Evolutionary conservation across 129 eudicot genomes (phyloP), one percentile per base, ranked within the genome.

Genomic region (Daucus carota): DNA sequence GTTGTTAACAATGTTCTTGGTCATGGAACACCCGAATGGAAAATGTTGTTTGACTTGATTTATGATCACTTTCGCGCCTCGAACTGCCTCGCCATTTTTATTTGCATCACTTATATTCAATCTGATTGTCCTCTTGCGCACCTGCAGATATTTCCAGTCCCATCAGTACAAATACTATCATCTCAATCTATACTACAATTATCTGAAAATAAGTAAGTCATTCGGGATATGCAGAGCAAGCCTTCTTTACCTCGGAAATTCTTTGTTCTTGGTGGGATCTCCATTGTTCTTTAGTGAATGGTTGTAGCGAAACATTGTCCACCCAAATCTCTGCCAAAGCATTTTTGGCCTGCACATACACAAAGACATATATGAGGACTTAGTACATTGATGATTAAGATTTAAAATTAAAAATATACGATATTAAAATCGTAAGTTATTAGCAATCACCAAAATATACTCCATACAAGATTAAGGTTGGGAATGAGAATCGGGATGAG

Each of bases 251-350:
- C 44, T 31, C 22, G 28, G 43, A 17, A 72, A 72, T 72, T 11
- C 54, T 43, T 32, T 48, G n/a, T 36, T 26, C 15, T 48, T 73
- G 76, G 65, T 48, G 63, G 28, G 43, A 73, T 48, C 76, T 73
- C 76, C 76, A 73, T 73, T 73, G 65, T 33, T 73, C 36, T 46
- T 32, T 29, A 17, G 76, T 46, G 44, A 73, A 73, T 13, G 76
- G 65, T 47, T 48, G 65, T 8, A 73, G n/a, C 0, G 76, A 73
- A 48, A 48, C 20, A 24, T 10, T 73, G 63, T 31, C 76, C 22
- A 73, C 44, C 76, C 76, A 72, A 13, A 72, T 24, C 45, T 72
- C 41, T 28, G 24, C 33, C 14, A 6, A 20, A 8, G 62, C 4
- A 42, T 29, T 28, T 29, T 45, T 29, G 13, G 14, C 41, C 76